Conservation (phyloP, 257 asterid species). For the Striga asiatica region DNA sequence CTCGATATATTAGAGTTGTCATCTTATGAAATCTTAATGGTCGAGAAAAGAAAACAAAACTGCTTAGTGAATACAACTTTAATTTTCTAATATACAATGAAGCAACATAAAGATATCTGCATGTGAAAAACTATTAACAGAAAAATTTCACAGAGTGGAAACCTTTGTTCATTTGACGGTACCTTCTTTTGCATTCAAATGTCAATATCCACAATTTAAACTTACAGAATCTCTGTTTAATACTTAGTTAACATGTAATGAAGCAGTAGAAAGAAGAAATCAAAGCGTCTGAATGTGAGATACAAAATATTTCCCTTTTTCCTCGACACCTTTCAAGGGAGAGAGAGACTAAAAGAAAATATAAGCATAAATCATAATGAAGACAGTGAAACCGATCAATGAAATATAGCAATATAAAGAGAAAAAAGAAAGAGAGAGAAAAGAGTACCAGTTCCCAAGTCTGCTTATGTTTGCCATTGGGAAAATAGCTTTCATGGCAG, state of each 20-base stretch:
- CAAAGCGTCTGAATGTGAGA: background rate
- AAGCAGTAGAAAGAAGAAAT: background rate
- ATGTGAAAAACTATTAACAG: too few species aligned
- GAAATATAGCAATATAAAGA: slow-evolving; percentile 1
- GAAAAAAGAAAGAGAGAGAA: slow-evolving; percentile 8
- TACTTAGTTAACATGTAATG: background rate
- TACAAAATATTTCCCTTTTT: background rate
- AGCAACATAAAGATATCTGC: too few species aligned
- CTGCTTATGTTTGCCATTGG: slow-evolving; percentile 80
- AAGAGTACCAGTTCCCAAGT: slow-evolving; percentile 88
- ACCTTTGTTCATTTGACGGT: too few species aligned
- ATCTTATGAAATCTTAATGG: too few species aligned
- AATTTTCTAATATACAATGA: too few species aligned
- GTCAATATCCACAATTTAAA: too few species aligned
- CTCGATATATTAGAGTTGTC: too few species aligned
- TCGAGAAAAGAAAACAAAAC: too few species aligned
- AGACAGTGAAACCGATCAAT: slow-evolving; percentile 4
- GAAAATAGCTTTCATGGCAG: slow-evolving; percentile 58
- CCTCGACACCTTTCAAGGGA: background rate
- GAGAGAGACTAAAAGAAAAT: background rate
- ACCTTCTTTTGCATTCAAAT: too few species aligned
- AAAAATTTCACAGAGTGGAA: too few species aligned
- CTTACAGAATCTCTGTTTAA: background rate
- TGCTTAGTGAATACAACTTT: too few species aligned
- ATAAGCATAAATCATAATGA: background rate